These are phyloP conservation scores for Colletotrichum echinochloae DNA, from an alignment of 2,329 filamentous ascomycete species.

Conservation along the genomic window DNA sequence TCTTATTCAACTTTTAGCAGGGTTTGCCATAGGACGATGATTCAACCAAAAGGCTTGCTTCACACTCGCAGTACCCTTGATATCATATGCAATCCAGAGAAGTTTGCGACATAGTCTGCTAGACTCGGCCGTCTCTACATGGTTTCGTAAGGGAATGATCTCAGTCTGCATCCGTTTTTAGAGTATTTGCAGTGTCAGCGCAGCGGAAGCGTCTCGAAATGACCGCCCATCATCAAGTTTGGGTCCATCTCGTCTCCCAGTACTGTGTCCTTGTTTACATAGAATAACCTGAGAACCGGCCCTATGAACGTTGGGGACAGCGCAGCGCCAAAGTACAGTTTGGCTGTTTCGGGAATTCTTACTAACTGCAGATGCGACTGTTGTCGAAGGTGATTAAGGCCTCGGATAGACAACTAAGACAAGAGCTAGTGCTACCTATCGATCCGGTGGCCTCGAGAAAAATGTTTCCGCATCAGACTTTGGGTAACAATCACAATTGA, in stretches of 20 bases:
- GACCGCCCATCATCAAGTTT: background rate
- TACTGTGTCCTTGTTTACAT: background rate
- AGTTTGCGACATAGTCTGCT: background rate
- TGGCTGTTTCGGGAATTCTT: background rate
- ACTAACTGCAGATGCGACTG: too few species aligned
- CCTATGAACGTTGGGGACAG: background rate
- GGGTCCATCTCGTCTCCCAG: background rate
- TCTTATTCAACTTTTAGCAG: background rate
- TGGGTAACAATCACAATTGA: background rate
- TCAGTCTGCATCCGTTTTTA: background rate
- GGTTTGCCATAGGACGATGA: background rate
- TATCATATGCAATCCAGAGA: too few species aligned
- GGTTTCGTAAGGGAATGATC: too few species aligned
- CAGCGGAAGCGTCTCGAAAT: too few species aligned
- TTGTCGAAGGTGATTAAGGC: background rate
- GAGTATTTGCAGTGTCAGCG: background rate
- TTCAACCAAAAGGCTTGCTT: background rate
- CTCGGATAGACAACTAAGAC: background rate
- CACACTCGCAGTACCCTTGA: background rate
- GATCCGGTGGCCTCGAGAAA: background rate
- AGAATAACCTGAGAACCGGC: background rate
- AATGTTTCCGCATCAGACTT: too few species aligned
- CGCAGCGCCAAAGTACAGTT: too few species aligned
- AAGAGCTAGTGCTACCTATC: background rate
- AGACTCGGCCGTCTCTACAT: too few species aligned